Base-by-base conservation (phyloP, 768 basidiomycete species). In the Tulasnella sp. region DNA sequence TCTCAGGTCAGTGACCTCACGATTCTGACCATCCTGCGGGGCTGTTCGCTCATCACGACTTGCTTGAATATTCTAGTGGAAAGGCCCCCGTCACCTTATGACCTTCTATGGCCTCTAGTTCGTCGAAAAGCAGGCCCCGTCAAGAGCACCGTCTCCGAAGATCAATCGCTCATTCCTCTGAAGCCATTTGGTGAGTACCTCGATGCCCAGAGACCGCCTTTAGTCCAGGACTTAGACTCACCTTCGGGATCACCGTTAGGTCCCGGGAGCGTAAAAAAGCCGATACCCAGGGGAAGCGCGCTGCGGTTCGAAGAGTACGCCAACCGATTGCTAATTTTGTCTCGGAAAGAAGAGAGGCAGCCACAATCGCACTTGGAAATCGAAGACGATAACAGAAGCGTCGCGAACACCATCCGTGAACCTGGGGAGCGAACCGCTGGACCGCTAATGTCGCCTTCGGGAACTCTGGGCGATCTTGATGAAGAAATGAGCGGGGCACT, bases 91-190 rank as follows among this genome's bases (percentile, higher is more conserved):
- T 84, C 87, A 48, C 90, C 91, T 0, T 98, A 97, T 82, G 93
- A 98, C 83, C 84, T 98, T 1, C 86, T 96, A 3, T 92, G 92
- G 89, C 96, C 96, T 0, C 86, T 93, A 74, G 84, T 86, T 48
- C 84, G 85, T 75, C 83, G 82, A 26, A 82, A 80, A 15, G 85
- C 85, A 42, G 77, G 70, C 42, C 75, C 78, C 16, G 74, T 76
- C 42, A 82, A 85, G 48, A 85, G 84, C 2, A 80, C 70, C 0
- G 81, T 84, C 1, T 78, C 81, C 39, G 82, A 83, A 70, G 76
- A 77, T 20, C 61, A 39, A 18, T 35, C 67, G n/a, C 40, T 42
- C 26, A 23, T 40, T 44, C 57, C 42, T 16, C 35, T 37, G 32
- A 37, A 71, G 39, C 42, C 42, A 23, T 37, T 71, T 37, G 70